These are phyloP conservation scores for Przewalskia tangutica DNA, from an alignment of 257 asterid species.

Conservation along the genomic window DNA sequence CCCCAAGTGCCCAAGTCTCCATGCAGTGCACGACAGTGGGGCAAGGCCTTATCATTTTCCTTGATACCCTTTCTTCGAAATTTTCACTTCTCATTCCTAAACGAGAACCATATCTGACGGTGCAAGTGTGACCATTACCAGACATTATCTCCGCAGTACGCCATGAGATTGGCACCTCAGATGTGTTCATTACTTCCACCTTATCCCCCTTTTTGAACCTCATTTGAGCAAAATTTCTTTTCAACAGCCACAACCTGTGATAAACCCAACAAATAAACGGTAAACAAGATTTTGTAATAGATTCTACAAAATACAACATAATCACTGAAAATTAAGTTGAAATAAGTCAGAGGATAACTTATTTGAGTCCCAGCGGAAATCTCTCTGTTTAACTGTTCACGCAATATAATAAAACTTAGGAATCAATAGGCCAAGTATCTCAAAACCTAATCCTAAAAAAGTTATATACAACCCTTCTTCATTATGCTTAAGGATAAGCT, in stretches of 20 bases:
- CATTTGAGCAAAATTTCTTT: conserved; percentile 22
- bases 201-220: conserved; percentile 52
- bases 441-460: background rate
- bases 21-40: conserved; percentile 35
- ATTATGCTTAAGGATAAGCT: background rate
- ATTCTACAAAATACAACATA: background rate
- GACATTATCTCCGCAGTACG: conserved; percentile 41
- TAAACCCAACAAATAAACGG: background rate
- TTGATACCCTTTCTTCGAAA: conserved; percentile 37
- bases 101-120: conserved; percentile 32
- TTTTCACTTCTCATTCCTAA: conserved; percentile 22
- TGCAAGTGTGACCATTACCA: conserved; percentile 44
- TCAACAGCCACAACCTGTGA: conserved; percentile 29
- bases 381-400: background rate
- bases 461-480: background rate
- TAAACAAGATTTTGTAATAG: background rate
- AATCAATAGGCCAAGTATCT: background rate
- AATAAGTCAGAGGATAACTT: background rate
- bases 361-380: background rate
- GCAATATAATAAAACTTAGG: background rate
- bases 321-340: background rate
- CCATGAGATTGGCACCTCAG: conserved; percentile 39
- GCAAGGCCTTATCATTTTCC: conserved; percentile 48
- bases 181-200: conserved; percentile 60
- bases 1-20: conserved; percentile 38